Evolutionary conservation across 1,139 yeast genomes (phyloP).

Genomic region (Saccharomyces hybrid): DNA sequence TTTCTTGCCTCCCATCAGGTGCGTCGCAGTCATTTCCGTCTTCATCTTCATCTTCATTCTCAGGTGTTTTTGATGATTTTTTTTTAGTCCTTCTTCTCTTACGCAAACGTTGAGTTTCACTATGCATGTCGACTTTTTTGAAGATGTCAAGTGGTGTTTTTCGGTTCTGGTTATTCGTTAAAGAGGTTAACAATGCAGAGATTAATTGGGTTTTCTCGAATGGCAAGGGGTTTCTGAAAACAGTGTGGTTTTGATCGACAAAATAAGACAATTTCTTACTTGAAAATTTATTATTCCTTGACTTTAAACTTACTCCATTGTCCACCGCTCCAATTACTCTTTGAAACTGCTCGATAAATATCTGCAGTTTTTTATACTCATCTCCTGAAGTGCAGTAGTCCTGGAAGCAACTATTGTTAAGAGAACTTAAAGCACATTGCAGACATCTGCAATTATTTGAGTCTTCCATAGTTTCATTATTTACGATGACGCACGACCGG

Average conservation of each 20-base stretch:
- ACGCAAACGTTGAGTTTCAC: slow-evolving; percentile 5
- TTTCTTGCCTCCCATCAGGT: slow-evolving; percentile 2
- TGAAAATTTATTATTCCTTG: slow-evolving; percentile 3
- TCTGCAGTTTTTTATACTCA: background rate
- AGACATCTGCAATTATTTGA: slow-evolving; percentile 18
- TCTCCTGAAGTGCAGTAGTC: slow-evolving; percentile 6
- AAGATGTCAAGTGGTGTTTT: background rate
- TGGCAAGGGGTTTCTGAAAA: slow-evolving; percentile 10
- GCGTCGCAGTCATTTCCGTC: slow-evolving; percentile 12
- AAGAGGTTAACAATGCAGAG: slow-evolving; percentile 3
- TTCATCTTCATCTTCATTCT: too few species aligned
- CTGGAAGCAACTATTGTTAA: slow-evolving; percentile 12
- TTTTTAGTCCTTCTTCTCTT: slow-evolving; percentile 6
- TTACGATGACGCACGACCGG: slow-evolving; percentile 13
- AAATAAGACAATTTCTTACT: slow-evolving; percentile 2
- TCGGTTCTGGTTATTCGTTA: background rate
- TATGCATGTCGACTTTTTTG: background rate
- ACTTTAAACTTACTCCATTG: background rate
- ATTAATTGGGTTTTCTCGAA: slow-evolving; percentile 10
- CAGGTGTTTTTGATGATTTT: slow-evolving; percentile 11
- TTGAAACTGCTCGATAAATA: background rate
- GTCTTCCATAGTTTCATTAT: slow-evolving; percentile 10
- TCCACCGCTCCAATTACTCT: background rate
- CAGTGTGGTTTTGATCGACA: background rate
- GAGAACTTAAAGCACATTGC: slow-evolving; percentile 13